Conservation (phyloP, 208 protist genomes). For the Vickermania ingenoplastis region DNA sequence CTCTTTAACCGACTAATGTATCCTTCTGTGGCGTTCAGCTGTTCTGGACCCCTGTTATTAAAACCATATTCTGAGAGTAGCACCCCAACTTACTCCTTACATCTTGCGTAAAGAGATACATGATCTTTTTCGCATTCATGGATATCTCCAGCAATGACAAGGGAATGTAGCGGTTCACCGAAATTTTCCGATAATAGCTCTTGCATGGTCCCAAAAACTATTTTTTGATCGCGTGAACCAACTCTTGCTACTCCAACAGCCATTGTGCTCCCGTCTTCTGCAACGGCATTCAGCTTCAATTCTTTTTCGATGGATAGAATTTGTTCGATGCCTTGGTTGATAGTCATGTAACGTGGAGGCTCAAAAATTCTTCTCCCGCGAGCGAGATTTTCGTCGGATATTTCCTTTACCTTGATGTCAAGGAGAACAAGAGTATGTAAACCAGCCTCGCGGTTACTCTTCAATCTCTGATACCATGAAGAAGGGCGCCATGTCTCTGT, state of each 20-base stretch:
- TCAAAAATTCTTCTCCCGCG: slow-evolving; percentile 94
- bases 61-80: too few relatives aligned
- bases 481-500: slow-evolving; percentile 96
- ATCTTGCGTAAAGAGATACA: slow-evolving; percentile 40
- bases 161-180: slow-evolving; percentile 95
- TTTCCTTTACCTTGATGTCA: slow-evolving; percentile 99
- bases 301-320: slow-evolving; percentile 91
- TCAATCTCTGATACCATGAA: slow-evolving; percentile 96
- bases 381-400: slow-evolving; percentile 93
- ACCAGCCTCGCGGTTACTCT: slow-evolving; percentile 79
- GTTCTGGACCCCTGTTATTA: too few relatives aligned
- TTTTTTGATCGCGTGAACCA: slow-evolving; percentile 86
- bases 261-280: slow-evolving; percentile 72
- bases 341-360: slow-evolving; percentile 98
- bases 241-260: slow-evolving; percentile 95
- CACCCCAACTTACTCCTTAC: too few relatives aligned
- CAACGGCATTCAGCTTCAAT: slow-evolving; percentile 55
- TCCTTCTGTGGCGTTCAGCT: too few relatives aligned
- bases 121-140: slow-evolving; percentile 92
- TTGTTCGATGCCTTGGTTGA: slow-evolving; percentile 94
- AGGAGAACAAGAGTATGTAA: slow-evolving; percentile 98
- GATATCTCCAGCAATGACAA: slow-evolving; percentile 95
- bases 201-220: slow-evolving; percentile 89
- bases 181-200: slow-evolving; percentile 93
- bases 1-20: too few relatives aligned